Percentiles rank a stretch among this genome's conserved stretches.
These are phyloP conservation scores for Bretschneidera sinensis DNA, from an alignment of 345 rosid genomes.

Conservation along the genomic window DNA sequence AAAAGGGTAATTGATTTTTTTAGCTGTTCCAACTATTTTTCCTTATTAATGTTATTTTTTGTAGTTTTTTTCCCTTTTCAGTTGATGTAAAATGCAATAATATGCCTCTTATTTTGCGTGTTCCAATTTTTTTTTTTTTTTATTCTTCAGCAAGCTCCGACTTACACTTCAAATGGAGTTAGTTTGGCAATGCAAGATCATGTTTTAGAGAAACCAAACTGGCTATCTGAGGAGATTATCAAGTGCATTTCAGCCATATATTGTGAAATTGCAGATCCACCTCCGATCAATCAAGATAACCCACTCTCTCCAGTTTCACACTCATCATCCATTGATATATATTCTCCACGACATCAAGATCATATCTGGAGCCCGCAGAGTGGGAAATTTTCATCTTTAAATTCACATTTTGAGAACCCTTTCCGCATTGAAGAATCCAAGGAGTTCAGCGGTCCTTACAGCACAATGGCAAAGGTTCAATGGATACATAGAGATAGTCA, in stretches of 20 bases:
- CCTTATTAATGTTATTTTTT: background rate
- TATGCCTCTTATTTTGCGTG: background rate
- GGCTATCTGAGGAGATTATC: slow-evolving; percentile 79
- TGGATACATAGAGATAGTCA: slow-evolving; percentile 45
- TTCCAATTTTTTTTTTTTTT: background rate
- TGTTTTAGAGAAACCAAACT: slow-evolving; percentile 44
- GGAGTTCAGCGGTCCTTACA: slow-evolving; percentile 53
- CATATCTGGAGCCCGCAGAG: slow-evolving; percentile 28
- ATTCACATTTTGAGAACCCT: slow-evolving; percentile 41
- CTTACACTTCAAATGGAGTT: slow-evolving; percentile 27
- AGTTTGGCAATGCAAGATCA: slow-evolving; percentile 42
- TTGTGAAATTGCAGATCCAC: slow-evolving; percentile 59
- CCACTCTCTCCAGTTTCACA: slow-evolving; percentile 37
- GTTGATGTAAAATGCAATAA: background rate
- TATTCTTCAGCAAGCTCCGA: slow-evolving; percentile 46
- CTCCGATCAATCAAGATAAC: slow-evolving; percentile 35
- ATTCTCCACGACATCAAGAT: slow-evolving; percentile 26
- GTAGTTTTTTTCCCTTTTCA: no score
- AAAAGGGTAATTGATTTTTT: background rate
- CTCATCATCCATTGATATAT: slow-evolving; percentile 28
- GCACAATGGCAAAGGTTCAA: slow-evolving; percentile 47
- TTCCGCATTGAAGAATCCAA: slow-evolving; percentile 33
- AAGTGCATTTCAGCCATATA: slow-evolving; percentile 60
- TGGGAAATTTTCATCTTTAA: slow-evolving; percentile 34
- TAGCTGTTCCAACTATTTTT: background rate